A percentile compares a stretch with the other conserved stretches of the same genome.
These are phyloP conservation scores for Casuarina cunninghamiana DNA, from an alignment of 306 rosid genomes.

Conservation along the genomic window DNA sequence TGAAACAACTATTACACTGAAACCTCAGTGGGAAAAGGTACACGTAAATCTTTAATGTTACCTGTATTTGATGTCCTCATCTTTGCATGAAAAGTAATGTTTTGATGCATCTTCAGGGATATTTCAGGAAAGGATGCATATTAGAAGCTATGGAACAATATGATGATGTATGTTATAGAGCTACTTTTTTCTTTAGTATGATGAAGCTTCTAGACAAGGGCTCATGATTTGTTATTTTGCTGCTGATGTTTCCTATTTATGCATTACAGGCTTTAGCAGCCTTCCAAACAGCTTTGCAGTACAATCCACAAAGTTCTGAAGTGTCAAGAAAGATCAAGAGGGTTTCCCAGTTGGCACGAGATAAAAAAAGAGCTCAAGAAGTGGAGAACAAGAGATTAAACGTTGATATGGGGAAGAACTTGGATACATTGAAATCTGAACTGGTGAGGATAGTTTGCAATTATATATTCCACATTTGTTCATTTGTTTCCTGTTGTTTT, in stretches of 20 bases:
- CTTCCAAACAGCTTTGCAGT: conserved; percentile 71
- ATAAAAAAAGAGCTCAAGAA: conserved; percentile 77
- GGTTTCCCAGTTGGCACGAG: conserved; percentile 63
- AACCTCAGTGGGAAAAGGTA: conserved; percentile 98
- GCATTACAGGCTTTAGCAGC: conserved; percentile 76
- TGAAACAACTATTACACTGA: conserved; percentile 79
- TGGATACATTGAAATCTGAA: conserved; percentile 75
- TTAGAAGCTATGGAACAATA: conserved; percentile 92
- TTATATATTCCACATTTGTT: background rate
- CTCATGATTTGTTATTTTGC: conserved; percentile 15
- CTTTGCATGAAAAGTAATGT: conserved; percentile 15
- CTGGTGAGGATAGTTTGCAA: conserved; percentile 54
- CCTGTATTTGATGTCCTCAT: conserved; percentile 15
- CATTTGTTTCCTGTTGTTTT: background rate
- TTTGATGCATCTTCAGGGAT: conserved; percentile 66
- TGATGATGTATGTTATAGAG: conserved; percentile 59
- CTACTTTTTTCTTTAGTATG: conserved; percentile 15
- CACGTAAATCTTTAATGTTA: conserved; percentile 1
- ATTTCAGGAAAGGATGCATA: conserved; percentile 96
- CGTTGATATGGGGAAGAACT: conserved; percentile 76
- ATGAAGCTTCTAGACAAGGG: conserved; percentile 13
- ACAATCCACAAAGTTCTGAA: conserved; percentile 87
- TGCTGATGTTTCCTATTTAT: conserved; percentile 30
- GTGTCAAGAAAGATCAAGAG: conserved; percentile 83
- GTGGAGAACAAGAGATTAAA: conserved; percentile 83